Conservation (phyloP, 2,329 filamentous ascomycete species). For the Dothideomycetidae sp. region DNA sequence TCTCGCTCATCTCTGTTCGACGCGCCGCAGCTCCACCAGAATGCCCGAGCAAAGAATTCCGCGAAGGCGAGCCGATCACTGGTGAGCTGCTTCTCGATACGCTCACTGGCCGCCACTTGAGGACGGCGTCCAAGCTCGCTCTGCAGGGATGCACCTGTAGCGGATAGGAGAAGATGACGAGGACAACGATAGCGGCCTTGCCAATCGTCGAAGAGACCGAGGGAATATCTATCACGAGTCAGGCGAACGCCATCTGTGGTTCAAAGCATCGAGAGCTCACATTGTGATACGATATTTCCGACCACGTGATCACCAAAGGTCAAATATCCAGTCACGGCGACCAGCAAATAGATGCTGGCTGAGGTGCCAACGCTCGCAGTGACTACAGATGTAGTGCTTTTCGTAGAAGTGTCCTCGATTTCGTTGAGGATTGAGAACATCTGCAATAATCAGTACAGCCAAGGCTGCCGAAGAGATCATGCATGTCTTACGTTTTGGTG, state of each 20-base stretch:
- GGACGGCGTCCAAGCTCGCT: constrained; percentile 85
- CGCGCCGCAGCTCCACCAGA: constrained; percentile 5
- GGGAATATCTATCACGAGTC: constrained; percentile 41
- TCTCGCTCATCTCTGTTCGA: constrained; percentile 56
- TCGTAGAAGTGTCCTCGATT: constrained; percentile 69
- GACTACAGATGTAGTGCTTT: constrained; percentile 65
- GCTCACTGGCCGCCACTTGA: constrained; percentile 65
- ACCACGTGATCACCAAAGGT: constrained; percentile 83
- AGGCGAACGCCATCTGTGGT: neutral
- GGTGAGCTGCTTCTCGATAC: constrained; percentile 14
- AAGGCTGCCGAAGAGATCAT: neutral
- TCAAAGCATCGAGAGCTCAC: constrained; percentile 34
- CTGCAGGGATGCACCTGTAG: constrained; percentile 92
- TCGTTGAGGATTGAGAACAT: constrained; percentile 99
- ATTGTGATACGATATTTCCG: constrained; percentile 92
- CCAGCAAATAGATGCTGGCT: constrained; percentile 74
- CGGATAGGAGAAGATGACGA: constrained; percentile 93
- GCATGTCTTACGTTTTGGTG: constrained; percentile 83
- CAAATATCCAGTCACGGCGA: constrained; percentile 88
- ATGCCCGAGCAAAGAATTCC: constrained; percentile 16
- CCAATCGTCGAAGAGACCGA: constrained; percentile 79
- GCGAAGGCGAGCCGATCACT: constrained; percentile 12
- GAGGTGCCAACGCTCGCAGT: constrained; percentile 74
- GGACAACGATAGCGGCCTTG: constrained; percentile 84
- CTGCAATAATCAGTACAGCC: constrained; percentile 30